Evolutionary conservation across 1,139 yeast species (phyloP).

Genomic region (Taphrina flavorubra): DNA sequence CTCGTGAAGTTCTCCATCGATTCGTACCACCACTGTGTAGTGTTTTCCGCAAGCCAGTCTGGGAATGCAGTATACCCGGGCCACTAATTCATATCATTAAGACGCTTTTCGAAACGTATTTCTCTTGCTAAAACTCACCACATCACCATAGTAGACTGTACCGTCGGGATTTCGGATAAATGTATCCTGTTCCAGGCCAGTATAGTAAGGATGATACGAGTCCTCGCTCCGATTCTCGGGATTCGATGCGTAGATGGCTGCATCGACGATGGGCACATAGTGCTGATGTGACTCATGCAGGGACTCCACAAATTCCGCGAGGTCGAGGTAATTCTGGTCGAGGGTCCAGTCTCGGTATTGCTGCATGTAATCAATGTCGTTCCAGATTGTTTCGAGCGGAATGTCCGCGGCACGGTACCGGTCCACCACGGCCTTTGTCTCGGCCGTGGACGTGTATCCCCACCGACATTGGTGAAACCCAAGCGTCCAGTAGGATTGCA

Average conservation of each 20-base stretch:
- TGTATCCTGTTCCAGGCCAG: slow-evolving; percentile 50
- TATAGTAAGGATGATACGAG: slow-evolving; percentile 49
- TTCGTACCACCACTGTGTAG: slow-evolving; percentile 50
- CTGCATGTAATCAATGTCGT: slow-evolving; percentile 79
- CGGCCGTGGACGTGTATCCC: slow-evolving; percentile 88
- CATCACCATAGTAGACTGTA: slow-evolving; percentile 72
- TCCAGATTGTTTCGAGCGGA: slow-evolving; percentile 92
- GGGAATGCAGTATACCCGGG: slow-evolving; percentile 68
- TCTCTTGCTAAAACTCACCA: slow-evolving; percentile 50
- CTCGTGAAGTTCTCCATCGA: slow-evolving; percentile 46
- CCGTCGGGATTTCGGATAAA: slow-evolving; percentile 55
- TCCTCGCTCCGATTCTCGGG: slow-evolving; percentile 49
- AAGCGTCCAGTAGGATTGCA: slow-evolving; percentile 57
- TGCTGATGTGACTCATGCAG: slow-evolving; percentile 32
- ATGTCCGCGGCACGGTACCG: slow-evolving; percentile 72
- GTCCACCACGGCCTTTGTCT: slow-evolving; percentile 69
- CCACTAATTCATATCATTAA: slow-evolving; percentile 57
- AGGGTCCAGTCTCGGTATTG: slow-evolving; percentile 52
- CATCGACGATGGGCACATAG: slow-evolving; percentile 54
- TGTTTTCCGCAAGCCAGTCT: slow-evolving; percentile 51
- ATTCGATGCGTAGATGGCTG: slow-evolving; percentile 51
- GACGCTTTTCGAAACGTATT: too few species aligned
- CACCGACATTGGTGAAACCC: slow-evolving; percentile 97
- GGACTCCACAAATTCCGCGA: slow-evolving; percentile 41
- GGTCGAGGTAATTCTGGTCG: slow-evolving; percentile 50